Base-by-base conservation (phyloP, 495 filamentous ascomycete genomes). In the Cladorrhinum samala region DNA sequence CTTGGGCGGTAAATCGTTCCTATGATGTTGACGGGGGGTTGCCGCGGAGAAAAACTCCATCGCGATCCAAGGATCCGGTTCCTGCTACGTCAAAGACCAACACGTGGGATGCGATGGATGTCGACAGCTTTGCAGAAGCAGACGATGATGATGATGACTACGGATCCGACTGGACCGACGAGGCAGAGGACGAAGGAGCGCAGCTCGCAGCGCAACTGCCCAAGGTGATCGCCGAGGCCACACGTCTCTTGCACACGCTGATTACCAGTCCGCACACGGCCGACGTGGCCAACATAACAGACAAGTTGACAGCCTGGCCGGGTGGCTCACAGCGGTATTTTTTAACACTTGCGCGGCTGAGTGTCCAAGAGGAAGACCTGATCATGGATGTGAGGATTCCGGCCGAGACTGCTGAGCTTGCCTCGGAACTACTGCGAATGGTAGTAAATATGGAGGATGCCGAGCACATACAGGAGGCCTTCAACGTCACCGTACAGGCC, bases 371-470 rank as follows among this genome's bases (percentile, higher is more conserved):
- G 24, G 75, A 77, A 19, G 72, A 74, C 38, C 49, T 74, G 25
- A 65, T 76, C 1, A 62, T 75, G 24, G 75, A 78, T 51, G 58
- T 55, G 0, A 63, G 63, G 14, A 68, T 72, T 24, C 64, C 65
- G 6, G 55, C 56, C 3, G 66, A 73, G 17, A 76, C 72, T n/a
- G 66, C 66, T 13, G 75, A 78, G 49, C 53, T 70, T 43, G 75
- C 75, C 17, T 71, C 76, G 36, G 72, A 75, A 49, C 43, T 78
- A 36, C 55, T 78, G 1, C 73, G 77, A 61, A 40, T 75, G 47
- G 71, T 68, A 2, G 74, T 73, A 3, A 75, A 71, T 16, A 68
- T 71, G 1, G 73, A 75, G 21, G 72, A 73, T 24, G 72, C 67
- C 3, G 67, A 73, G 49, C 68, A 57, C 41, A 54, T 77, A 24